These are phyloP conservation scores for Hirschioporus abietinus DNA, from an alignment of 768 basidiomycete species.

Conservation along the genomic window DNA sequence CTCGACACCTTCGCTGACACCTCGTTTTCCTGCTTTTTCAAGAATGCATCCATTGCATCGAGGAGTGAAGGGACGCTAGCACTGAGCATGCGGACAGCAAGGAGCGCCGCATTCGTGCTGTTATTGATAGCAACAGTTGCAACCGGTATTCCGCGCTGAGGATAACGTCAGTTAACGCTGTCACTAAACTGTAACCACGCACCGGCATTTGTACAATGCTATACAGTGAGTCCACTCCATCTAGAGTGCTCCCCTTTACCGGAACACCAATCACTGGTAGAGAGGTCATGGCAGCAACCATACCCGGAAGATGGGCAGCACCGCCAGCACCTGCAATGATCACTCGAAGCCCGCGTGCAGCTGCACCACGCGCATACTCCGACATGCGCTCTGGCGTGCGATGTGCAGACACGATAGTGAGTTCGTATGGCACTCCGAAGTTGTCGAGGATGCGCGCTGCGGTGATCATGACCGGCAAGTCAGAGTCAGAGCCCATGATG, in stretches of 20 bases:
- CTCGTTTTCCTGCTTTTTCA: slow-evolving; percentile 63
- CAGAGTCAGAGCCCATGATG: slow-evolving; percentile 99
- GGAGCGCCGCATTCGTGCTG: slow-evolving; percentile 85
- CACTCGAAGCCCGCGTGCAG: slow-evolving; percentile 56
- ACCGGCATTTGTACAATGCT: slow-evolving; percentile 99
- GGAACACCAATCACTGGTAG: slow-evolving; percentile 95
- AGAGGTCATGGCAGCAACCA: slow-evolving; percentile 93
- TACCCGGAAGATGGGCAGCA: slow-evolving; percentile 95
- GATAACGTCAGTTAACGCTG: neutral
- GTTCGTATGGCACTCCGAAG: slow-evolving; percentile 86
- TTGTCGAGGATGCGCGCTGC: slow-evolving; percentile 78
- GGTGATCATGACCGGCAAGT: slow-evolving; percentile 89
- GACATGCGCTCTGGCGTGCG: slow-evolving; percentile 86
- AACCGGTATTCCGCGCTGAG: slow-evolving; percentile 89
- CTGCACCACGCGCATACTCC: slow-evolving; percentile 74
- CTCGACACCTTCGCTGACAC: slow-evolving; percentile 76
- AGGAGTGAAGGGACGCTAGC: slow-evolving; percentile 64
- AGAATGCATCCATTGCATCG: slow-evolving; percentile 66
- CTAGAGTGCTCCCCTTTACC: slow-evolving; percentile 88
- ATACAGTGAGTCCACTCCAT: slow-evolving; percentile 95
- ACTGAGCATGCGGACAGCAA: slow-evolving; percentile 87
- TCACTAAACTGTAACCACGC: slow-evolving; percentile 26
- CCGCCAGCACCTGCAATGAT: slow-evolving; percentile 98
- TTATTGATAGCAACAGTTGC: slow-evolving; percentile 98
- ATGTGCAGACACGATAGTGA: slow-evolving; percentile 95